Conservation (phyloP, 805 yeast species). For the Cyberlindnera xylosilytica region DNA sequence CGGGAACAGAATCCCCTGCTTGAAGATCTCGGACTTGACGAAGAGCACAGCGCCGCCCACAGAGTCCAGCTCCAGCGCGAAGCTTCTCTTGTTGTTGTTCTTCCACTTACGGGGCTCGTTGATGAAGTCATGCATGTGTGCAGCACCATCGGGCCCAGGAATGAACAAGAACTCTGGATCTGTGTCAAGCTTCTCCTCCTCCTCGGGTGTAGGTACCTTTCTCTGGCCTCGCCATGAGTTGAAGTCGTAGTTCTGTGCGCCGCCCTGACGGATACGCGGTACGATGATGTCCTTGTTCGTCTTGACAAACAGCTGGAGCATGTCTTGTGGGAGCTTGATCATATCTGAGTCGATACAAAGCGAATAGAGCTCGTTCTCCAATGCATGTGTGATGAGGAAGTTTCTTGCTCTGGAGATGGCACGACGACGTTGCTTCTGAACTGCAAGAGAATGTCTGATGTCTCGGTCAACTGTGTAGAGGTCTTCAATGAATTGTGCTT, state of each 20-base stretch:
- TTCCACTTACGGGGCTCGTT: conserved; percentile 6
- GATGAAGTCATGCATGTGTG: conserved; percentile 21
- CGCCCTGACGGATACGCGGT: conserved; percentile 30
- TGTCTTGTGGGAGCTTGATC: conserved; percentile 22
- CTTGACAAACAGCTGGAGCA: conserved; percentile 24
- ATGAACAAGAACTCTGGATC: conserved; percentile 23
- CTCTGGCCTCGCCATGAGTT: conserved; percentile 36
- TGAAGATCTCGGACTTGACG: conserved; percentile 39
- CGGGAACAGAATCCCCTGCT: conserved; percentile 46
- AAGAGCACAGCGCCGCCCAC: conserved; percentile 53
- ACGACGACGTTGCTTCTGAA: conserved; percentile 29
- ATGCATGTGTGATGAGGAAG: conserved; percentile 24
- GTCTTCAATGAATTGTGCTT: conserved; percentile 23
- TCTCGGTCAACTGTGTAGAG: conserved; percentile 15
- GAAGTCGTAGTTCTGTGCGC: conserved; percentile 31
- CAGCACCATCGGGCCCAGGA: conserved; percentile 27
- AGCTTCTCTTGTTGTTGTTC: conserved; percentile 9
- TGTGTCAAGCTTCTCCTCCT: conserved; percentile 14
- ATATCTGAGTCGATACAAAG: conserved; percentile 34
- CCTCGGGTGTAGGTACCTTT: conserved; percentile 25
- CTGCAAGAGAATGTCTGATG: conserved; percentile 13
- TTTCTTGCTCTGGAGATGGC: conserved; percentile 29
- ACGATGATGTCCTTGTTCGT: conserved; percentile 30
- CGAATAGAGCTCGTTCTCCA: conserved; percentile 28
- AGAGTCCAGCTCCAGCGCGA: conserved; percentile 37